Evolutionary conservation across 176 grass and related monocot genomes (phyloP), one percentile per base, ranked within the genome.

Genomic region (Pontederia crassipes): DNA sequence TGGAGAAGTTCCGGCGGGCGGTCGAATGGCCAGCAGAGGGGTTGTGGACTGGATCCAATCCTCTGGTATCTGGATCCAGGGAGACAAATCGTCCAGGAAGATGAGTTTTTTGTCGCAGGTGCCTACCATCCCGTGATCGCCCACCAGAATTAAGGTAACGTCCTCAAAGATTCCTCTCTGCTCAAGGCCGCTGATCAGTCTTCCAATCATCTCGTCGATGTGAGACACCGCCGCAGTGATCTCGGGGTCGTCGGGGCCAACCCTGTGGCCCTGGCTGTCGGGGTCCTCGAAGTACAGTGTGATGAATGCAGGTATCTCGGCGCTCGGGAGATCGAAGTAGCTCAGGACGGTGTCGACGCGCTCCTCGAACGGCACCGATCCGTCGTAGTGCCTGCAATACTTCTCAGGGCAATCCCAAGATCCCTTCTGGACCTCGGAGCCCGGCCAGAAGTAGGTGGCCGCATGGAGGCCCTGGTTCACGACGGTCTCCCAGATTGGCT

Each of bases 281-380:
- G 93, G 93, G 60, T 98, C 93, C 72, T 92, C 93, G 6, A 92
- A 98, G 71, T 98, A 98, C 0, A 98, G 87, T 2, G 93, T 88
- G 15, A 92, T 51, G 48, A 98, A 68, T 66, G 80, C 84, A 0
- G 93, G 93, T 47, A 92, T 88, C 35, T 92, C 74, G n/a, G 75
- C 58, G 28, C 4, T 11, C 0, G 87, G 84, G 54, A 91, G 72
- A 64, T 98, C 93, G 45, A 98, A 98, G 55, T 92, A 91, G 46
- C 76, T 64, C 28, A 98, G 75, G 66, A 92, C 64, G 4, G 81
- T 56, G 40, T 92, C 79, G 1, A 98, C 87, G 54, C 87, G 78
- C 0, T 88, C 75, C 70, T 88, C 93, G 18, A 98, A 98, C 10
- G 87, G 84, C 66, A 98, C 87, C 0, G 84, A 88, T 2, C 55